These are phyloP conservation scores for Didymella sp. DNA, from an alignment of 2,329 filamentous ascomycete genomes.

Conservation along the genomic window DNA sequence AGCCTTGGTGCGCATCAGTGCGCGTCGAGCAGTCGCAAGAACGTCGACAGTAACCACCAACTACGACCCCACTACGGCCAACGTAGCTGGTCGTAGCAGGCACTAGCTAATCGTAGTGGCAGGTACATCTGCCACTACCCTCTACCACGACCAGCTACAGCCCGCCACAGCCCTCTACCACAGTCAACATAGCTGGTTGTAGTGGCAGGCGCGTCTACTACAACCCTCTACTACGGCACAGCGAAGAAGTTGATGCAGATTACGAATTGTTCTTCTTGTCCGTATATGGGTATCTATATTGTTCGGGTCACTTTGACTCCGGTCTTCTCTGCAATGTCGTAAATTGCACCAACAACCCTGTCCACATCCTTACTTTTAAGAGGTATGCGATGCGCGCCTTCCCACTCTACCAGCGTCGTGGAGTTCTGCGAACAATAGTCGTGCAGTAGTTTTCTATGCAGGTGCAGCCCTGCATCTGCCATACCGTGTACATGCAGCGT, in stretches of 20 bases:
- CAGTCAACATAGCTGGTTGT: no score
- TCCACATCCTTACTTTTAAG: constrained; percentile 72
- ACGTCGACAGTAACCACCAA: no score
- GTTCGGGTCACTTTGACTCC: constrained; percentile 50
- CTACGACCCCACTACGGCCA: no score
- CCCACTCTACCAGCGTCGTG: constrained; percentile 71
- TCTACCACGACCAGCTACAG: no score
- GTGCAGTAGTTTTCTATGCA: constrained; percentile 64
- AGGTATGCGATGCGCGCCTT: constrained; percentile 73
- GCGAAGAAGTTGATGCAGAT: background rate
- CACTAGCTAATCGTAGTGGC: no score
- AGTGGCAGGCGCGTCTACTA: no score
- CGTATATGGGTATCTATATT: constrained; percentile 17
- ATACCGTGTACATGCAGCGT: constrained; percentile 74
- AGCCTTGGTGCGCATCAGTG: no score
- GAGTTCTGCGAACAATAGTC: constrained; percentile 66
- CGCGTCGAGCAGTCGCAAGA: no score
- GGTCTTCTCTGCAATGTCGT: constrained; percentile 60
- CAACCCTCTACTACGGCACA: no score
- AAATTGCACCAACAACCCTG: constrained; percentile 60
- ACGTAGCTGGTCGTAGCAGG: no score
- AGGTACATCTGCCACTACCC: no score
- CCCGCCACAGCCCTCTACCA: no score
- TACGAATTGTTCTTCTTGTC: background rate
- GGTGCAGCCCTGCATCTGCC: constrained; percentile 64